Evolutionary conservation across 306 rosid genomes (phyloP).

Genomic region (Luffa aegyptiaca): DNA sequence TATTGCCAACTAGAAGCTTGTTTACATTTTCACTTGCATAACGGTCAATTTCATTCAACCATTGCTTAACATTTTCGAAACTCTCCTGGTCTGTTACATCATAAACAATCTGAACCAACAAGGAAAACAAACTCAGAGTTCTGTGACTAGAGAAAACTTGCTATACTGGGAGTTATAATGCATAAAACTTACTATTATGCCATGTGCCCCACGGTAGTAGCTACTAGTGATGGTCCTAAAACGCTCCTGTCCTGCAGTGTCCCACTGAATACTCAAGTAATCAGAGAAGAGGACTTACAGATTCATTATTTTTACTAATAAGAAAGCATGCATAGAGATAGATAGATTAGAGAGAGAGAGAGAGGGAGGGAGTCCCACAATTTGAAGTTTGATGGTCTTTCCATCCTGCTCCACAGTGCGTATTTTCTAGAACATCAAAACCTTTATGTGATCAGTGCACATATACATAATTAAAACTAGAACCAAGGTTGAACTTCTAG

Average conservation of each 20-base stretch:
- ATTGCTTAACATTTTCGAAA: constrained; percentile 39
- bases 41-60: constrained; percentile 43
- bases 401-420: constrained; percentile 53
- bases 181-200: constrained; percentile 34
- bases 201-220: constrained; percentile 56
- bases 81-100: constrained; percentile 55
- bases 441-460: not conserved
- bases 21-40: constrained; percentile 41
- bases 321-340: not conserved
- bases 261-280: constrained; percentile 26
- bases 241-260: constrained; percentile 53
- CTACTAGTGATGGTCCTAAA: constrained; percentile 49
- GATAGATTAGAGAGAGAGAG: too few species aligned
- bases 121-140: not conserved
- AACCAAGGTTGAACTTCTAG: not conserved
- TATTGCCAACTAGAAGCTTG: constrained; percentile 52
- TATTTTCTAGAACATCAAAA: constrained; percentile 26
- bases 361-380: constrained; percentile 16
- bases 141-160: not conserved
- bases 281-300: not conserved
- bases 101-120: constrained; percentile 34
- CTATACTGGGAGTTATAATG: not conserved
- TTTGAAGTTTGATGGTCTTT: constrained; percentile 48
- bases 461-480: not conserved
- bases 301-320: not conserved